Evolutionary conservation across 495 filamentous ascomycete genomes (phyloP), one percentile per base, ranked within the genome.

Genomic region (Penicillium canariense): DNA sequence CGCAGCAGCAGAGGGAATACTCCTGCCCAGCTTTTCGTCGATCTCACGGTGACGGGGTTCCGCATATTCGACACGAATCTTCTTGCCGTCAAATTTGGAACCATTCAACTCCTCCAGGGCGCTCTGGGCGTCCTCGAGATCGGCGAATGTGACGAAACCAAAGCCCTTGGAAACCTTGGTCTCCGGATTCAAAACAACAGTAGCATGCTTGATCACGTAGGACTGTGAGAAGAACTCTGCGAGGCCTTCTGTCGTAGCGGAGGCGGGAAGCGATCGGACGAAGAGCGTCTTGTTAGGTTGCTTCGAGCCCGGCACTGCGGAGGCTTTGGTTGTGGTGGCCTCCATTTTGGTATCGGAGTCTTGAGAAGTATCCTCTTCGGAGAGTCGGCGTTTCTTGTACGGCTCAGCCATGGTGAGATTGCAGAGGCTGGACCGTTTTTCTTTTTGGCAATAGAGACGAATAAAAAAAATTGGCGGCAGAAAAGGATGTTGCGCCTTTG

Each of bases 81-180:
- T 89, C 56, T 87, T 84, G 1, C 91, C 93, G 31, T 89, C 79
- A 30, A 96, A 80, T 18, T 80, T 73, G 39, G 84, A 72, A 44
- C 86, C 85, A 63, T 95, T 81, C 64, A 96, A 83, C 67, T 92
- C 85, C 56, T 87, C 80, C 65, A 85, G 76, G 14, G 94, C 94
- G 47, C 81, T 77, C 58, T 87, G 72, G 23, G 94, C 91, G 72
- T 99, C 94, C 55, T 96, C 91, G 46, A 87, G 78, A 63, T 97
- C 93, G 62, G 91, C 87, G 62, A 97, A 96, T 11, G 94, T 96
- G 42, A 97, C 92, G 71, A 99, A 99, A 44, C 94, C 94, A 69
- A 88, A 99, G 9, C 93, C 93, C 59, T 90, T 88, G 17, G 88
- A 96, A 43, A 82, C 72, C 62, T 96, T 96, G 6, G 90, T 94